Evolutionary conservation across 192 early-diverging fungal species (phyloP).

Genomic region (Neocallimastix lanati): DNA sequence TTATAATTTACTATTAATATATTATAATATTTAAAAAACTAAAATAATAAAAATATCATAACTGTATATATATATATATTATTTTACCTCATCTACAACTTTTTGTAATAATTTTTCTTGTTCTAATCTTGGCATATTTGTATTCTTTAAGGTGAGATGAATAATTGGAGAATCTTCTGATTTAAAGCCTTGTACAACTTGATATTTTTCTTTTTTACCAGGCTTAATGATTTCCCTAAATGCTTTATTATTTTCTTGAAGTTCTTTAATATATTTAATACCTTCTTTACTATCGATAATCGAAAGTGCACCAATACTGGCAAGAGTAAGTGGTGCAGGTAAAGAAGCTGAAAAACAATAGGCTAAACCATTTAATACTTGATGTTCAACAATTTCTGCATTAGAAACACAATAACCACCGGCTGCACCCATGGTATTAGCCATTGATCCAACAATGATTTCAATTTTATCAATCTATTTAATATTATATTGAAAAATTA

Average conservation of each 20-base stretch:
- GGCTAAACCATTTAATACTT: constrained; percentile 53
- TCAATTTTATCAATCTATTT: constrained; percentile 56
- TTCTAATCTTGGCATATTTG: background rate
- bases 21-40: too few species aligned
- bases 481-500: too few species aligned
- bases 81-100: constrained; percentile 50
- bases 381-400: constrained; percentile 70
- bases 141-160: constrained; percentile 43
- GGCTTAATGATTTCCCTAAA: constrained; percentile 42
- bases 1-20: too few species aligned
- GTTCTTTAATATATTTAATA: constrained; percentile 20
- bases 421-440: constrained; percentile 53
- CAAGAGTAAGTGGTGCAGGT: constrained; percentile 81
- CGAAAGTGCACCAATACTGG: constrained; percentile 65
- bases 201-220: constrained; percentile 14
- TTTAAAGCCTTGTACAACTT: background rate
- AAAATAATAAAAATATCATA: too few species aligned
- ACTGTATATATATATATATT: too few species aligned
- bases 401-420: constrained; percentile 87
- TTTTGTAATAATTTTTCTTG: constrained; percentile 62
- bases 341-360: constrained; percentile 91
- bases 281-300: constrained; percentile 19
- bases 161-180: constrained; percentile 47
- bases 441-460: constrained; percentile 71
- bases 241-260: constrained; percentile 41